These are phyloP conservation scores for Lactuca saligna DNA, from an alignment of 129 eudicot genomes.

Conservation along the genomic window DNA sequence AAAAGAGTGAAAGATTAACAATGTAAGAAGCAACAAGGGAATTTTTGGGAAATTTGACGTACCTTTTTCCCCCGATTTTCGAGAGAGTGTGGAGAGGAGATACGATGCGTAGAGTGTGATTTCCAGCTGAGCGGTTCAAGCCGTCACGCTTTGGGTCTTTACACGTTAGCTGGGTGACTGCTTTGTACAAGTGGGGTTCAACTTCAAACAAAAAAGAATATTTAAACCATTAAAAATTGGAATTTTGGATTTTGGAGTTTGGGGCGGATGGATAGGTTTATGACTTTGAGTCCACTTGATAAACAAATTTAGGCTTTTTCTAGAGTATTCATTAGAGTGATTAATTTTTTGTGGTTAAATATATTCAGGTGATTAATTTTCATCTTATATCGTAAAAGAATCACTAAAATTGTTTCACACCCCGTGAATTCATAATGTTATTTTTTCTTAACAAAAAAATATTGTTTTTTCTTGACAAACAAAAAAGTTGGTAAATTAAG, in stretches of 20 bases:
- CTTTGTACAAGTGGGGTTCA: slow-evolving; percentile 24
- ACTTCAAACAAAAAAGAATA: background rate
- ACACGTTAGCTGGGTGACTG: slow-evolving; percentile 32
- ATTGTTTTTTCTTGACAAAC: no score
- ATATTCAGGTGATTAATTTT: no score
- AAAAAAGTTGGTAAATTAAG: no score
- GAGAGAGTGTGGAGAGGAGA: slow-evolving; percentile 34
- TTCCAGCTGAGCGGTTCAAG: slow-evolving; percentile 25
- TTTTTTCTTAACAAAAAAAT: no score
- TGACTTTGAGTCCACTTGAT: no score
- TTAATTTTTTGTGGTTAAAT: no score
- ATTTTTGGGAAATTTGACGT: slow-evolving; percentile 19
- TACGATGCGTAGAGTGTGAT: slow-evolving; percentile 34
- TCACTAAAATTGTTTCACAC: no score
- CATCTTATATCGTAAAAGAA: no score
- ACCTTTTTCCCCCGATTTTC: slow-evolving; percentile 27
- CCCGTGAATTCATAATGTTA: no score
- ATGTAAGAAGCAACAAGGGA: slow-evolving; percentile 11
- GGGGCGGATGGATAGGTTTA: background rate
- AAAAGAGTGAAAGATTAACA: slow-evolving; percentile 23
- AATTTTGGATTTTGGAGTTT: background rate
- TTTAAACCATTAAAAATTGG: background rate
- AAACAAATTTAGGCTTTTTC: no score
- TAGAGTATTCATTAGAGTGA: no score
- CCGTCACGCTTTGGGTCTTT: slow-evolving; percentile 41